phyloP scores from a whole-genome alignment of 768 basidiomycete genomes.

The Trametes cingulata region DNA sequence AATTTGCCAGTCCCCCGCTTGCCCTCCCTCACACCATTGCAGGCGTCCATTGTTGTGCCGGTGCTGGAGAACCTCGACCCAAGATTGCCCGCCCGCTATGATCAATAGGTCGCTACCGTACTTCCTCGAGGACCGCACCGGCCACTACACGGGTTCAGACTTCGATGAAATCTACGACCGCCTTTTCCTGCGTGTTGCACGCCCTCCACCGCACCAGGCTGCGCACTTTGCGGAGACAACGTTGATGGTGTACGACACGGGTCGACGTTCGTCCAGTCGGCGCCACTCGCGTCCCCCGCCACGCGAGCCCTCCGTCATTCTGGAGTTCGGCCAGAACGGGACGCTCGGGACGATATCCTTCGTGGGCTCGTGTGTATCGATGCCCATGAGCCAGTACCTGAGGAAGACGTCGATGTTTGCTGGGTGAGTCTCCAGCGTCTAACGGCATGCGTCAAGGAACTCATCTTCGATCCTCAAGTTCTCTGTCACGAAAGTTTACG shows the following conservation, averaged over 20 bases:
- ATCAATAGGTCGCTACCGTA: slow-evolving; percentile 44
- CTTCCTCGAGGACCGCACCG: slow-evolving; percentile 71
- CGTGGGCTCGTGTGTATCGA: slow-evolving; percentile 41
- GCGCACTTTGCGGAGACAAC: slow-evolving; percentile 30
- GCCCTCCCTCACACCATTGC: background rate
- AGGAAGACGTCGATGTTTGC: slow-evolving; percentile 65
- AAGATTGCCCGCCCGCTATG: slow-evolving; percentile 14
- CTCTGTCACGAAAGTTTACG: slow-evolving; percentile 65
- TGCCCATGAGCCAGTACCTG: slow-evolving; percentile 67
- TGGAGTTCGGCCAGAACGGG: slow-evolving; percentile 61
- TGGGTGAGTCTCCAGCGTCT: slow-evolving; percentile 46
- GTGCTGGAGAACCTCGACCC: too few species aligned
- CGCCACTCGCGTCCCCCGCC: slow-evolving; percentile 51
- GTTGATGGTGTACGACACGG: slow-evolving; percentile 67
- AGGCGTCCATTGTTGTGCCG: background rate
- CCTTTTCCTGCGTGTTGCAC: slow-evolving; percentile 63
- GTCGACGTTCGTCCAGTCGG: slow-evolving; percentile 60
- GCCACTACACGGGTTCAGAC: slow-evolving; percentile 53
- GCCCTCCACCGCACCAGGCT: slow-evolving; percentile 37
- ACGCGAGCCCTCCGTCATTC: slow-evolving; percentile 53
- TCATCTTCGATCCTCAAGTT: slow-evolving; percentile 40
- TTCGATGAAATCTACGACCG: slow-evolving; percentile 82
- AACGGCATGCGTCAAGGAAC: background rate
- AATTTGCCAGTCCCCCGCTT: background rate
- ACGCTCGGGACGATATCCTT: slow-evolving; percentile 63